Evolutionary conservation across 106 monocot species (phyloP), one percentile per base, ranked within the genome.

Genomic region (Dendrobium officinale): DNA sequence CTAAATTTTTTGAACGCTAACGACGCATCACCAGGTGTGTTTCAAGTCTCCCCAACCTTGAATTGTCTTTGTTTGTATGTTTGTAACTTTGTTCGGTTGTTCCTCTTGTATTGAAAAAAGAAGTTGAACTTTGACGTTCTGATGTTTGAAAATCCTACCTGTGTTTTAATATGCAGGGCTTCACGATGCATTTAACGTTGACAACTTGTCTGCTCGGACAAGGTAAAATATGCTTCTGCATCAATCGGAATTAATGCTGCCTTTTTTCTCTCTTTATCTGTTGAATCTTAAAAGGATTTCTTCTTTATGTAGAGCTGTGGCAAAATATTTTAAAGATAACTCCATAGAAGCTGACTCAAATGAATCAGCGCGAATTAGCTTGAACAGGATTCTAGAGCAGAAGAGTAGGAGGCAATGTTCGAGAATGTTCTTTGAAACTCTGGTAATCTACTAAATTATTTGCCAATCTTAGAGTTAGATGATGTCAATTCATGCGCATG

Each of bases 391-490:
- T 49, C 76, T 76, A 17, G 49, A 76, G 49, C 27, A 78, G 58
- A 59, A 59, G 45, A 78, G 4, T 40, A 26, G 78, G 49, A 78
- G 19, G 40, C 78, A 78, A 19, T 58, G 78, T 31, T 33, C 78
- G 1, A 55, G 78, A 59, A 58, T 78, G 78, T 37, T 78, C 78
- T 78, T 37, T 78, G 78, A 78, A 78, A 78, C 58, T n/a, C 40
- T 78, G 56, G 78, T 78, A 78, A 55, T 55, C 59, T 78, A 4
- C 15, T 58, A 42, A 11, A 44, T 54, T 24, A 44, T 42, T 42
- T 74, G n/a, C 7, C 20, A 43, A 5, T 43, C 43, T 44, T 74
- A n/a, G 7, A 42, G n/a, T 29, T 44, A n/a, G 20, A 19, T 42
- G 37, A 37, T 37, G 37, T 42, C n/a, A 42, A 16, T 51, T 3